Evolutionary conservation across 2,329 filamentous ascomycete genomes (phyloP), one percentile per base, ranked within the genome.

Genomic region (Cercospora nicotianae): DNA sequence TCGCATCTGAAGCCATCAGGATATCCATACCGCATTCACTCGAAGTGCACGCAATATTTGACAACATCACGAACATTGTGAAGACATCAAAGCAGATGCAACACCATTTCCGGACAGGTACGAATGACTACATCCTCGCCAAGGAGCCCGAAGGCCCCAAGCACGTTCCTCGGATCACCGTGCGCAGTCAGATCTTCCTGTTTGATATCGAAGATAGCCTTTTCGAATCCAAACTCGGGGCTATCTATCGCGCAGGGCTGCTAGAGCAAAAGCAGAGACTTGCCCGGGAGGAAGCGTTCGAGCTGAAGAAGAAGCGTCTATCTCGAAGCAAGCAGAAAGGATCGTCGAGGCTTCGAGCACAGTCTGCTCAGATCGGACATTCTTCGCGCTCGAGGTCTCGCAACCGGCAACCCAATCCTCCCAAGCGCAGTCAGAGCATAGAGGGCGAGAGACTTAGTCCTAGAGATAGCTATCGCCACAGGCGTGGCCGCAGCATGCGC

Each of bases 211-310:
- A 99, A 80, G 95, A 99, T 77, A 94, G 95, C 60, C 90, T 92
- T 0, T 99, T 99, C 75, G 95, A 99, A 78, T 99, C 94, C 92
- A 98, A 97, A 77, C 83, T 99, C 9, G 93, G 94, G 16, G 89
- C 93, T 76, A 99, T 99, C 62, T 99, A 98, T 78, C 89, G 94
- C 33, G 88, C 92, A 57, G 95, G 96, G 0, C 85, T 94, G 20
- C 83, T 94, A 65, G 95, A 99, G 79, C 94, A 98, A 79, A 90
- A 90, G 77, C 95, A 98, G 79, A 87, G 95, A 20, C 83, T 96
- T 64, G 94, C 94, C 4, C 89, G 95, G 53, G 93, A 97, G 78
- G 93, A 96, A 72, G 94, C 94, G 0, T 98, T 96, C 79, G 84
- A 89, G 13, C 83, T 96, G 67, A 99, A 99, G 78, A 86, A 91